Evolutionary conservation across 345 rosid genomes (phyloP).

Genomic region (Aethionema arabicum): DNA sequence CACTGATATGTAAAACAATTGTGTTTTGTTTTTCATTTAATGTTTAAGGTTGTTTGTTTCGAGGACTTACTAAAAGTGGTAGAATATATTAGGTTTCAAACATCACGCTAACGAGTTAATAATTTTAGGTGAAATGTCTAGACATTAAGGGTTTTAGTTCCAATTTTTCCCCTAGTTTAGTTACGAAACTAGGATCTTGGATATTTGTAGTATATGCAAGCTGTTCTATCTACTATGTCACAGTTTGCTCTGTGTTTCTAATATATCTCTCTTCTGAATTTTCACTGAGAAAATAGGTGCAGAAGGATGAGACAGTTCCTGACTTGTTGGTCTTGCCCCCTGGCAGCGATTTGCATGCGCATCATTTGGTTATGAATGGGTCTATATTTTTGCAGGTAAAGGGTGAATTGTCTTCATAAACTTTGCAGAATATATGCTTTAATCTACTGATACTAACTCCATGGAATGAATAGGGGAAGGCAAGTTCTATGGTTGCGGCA

Average conservation of each 20-base stretch:
- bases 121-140: too few species aligned
- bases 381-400: conserved; percentile 75
- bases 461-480: conserved; percentile 65
- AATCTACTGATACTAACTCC: conserved; percentile 8
- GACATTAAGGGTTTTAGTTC: too few species aligned
- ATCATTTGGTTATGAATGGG: conserved; percentile 73
- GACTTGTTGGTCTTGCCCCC: conserved; percentile 78
- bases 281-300: conserved; percentile 49
- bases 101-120: too few species aligned
- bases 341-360: conserved; percentile 77
- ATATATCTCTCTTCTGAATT: background rate
- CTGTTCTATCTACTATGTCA: conserved; percentile 14
- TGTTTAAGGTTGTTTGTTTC: too few species aligned
- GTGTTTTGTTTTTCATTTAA: too few species aligned
- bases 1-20: too few species aligned
- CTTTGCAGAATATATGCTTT: background rate
- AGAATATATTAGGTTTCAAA: too few species aligned
- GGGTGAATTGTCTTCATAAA: conserved; percentile 10
- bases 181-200: conserved; percentile 13
- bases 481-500: conserved; percentile 92
- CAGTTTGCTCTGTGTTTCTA: background rate
- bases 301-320: conserved; percentile 67
- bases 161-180: background rate
- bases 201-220: conserved; percentile 8
- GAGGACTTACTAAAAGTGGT: too few species aligned